Evolutionary conservation across 2,329 filamentous ascomycete genomes (phyloP), one percentile per base, ranked within the genome.

Genomic region (Fusarium sp.): DNA sequence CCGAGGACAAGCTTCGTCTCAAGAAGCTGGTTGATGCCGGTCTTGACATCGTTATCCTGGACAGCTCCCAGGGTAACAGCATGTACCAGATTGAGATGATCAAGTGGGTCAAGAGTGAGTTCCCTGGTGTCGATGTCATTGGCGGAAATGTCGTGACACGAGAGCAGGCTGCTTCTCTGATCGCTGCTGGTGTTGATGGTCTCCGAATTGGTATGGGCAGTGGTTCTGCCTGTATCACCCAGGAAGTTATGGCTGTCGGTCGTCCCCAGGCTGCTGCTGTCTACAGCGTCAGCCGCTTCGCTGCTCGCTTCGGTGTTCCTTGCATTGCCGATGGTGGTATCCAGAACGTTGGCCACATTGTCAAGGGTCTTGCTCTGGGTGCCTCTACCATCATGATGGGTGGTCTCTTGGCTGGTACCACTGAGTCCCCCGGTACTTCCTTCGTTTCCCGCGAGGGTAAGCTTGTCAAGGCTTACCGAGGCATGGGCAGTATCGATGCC

Each of bases 21-120:
- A 85, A 92, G 82, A 92, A 93, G 81, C 90, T 99, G 46, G 94
- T 97, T 39, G 95, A 98, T 60, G 96, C 96, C 74, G 96, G 96
- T 68, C 88, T 99, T 52, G 96, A 99, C 77, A 92, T 99, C 79
- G 94, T 98, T 72, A 86, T 99, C 75, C 89, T 99, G 54, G 96
- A 99, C 86, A 96, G 92, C 83, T 97, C 93, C 78, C 96, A 99
- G 84, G 96, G 96, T 73, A 98, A 98, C 89, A 96, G 92, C 83
- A 94, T 98, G 86, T 99, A 95, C 88, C 95, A 98, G 85, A 91
- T 98, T 70, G 93, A 97, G 66, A 99, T 99, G 96, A 89, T 99
- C 85, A 94, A 94, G 83, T 98, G 91, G 86, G 88, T 96, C 84
- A 99, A 99, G 88, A 80, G 91, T 73, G 93, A 91, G 74, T 95